These are phyloP conservation scores for Lycium barbarum DNA, from an alignment of 257 asterid genomes.

Conservation along the genomic window DNA sequence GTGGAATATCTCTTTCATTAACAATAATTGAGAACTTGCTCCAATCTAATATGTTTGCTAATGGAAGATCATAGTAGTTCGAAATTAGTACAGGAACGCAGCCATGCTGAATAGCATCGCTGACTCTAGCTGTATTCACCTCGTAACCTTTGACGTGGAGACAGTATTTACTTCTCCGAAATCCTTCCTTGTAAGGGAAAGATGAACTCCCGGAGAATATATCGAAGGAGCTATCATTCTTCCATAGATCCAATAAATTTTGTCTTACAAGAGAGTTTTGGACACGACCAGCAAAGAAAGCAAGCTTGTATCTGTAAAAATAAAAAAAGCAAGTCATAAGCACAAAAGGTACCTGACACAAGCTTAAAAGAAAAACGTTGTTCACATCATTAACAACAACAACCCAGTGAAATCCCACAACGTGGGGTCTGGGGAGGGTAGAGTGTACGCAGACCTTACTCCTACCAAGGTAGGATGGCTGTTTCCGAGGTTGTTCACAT, in stretches of 20 bases:
- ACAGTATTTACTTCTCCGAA: conserved; percentile 72
- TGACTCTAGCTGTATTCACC: conserved; percentile 85
- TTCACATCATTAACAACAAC: background rate
- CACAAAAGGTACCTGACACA: background rate
- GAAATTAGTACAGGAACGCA: conserved; percentile 81
- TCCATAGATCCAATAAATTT: conserved; percentile 58
- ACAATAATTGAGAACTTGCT: conserved; percentile 65
- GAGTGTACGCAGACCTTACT: too few relatives aligned
- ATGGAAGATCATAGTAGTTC: conserved; percentile 79
- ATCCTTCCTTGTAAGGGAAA: conserved; percentile 70
- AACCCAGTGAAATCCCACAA: too few relatives aligned
- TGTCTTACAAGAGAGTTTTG: conserved; percentile 66
- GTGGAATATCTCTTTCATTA: conserved; percentile 53
- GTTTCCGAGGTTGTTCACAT: too few relatives aligned
- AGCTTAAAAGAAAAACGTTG: background rate
- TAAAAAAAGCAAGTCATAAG: background rate
- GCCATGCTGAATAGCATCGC: conserved; percentile 78
- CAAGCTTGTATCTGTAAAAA: conserved; percentile 59
- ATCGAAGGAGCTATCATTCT: conserved; percentile 60
- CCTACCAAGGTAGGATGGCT: too few relatives aligned
- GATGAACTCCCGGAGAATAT: conserved; percentile 58
- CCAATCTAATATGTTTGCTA: conserved; percentile 75
- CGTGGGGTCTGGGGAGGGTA: too few relatives aligned
- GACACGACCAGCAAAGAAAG: conserved; percentile 75
- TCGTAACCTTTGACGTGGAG: conserved; percentile 85